Conservation (phyloP, 345 rosid species). For the Angophora floribunda region DNA sequence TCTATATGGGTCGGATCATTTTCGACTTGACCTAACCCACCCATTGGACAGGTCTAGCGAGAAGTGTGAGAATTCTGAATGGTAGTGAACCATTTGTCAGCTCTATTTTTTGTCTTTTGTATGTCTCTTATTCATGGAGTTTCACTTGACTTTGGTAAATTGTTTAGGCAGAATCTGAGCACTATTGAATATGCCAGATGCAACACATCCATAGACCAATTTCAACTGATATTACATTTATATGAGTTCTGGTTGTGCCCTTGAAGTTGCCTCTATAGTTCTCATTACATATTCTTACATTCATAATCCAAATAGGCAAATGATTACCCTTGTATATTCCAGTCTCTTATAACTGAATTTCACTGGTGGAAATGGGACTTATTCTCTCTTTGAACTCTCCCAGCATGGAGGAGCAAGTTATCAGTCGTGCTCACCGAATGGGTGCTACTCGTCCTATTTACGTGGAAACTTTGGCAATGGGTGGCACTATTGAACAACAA, state of each 20-base stretch:
- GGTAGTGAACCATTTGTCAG: neutral
- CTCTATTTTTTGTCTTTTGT: neutral
- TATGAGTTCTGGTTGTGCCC: neutral
- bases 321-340: neutral
- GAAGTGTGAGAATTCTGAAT: neutral
- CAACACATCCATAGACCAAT: neutral
- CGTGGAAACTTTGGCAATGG: constrained; percentile 90
- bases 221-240: neutral
- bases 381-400: neutral
- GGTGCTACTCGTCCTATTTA: constrained; percentile 82
- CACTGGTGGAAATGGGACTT: neutral
- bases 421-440: constrained; percentile 92
- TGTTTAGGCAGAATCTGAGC: neutral
- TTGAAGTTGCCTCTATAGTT: neutral
- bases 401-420: constrained; percentile 97
- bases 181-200: neutral
- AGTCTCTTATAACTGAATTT: neutral
- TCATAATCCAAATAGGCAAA: neutral
- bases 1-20: neutral
- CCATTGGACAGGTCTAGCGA: neutral
- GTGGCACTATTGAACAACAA: constrained; percentile 85
- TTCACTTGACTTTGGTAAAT: neutral
- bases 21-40: neutral
- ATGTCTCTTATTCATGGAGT: neutral
- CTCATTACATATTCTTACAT: neutral